phyloP scores from a whole-genome alignment of 768 basidiomycete genomes.

The Dentipellis fragilis region DNA sequence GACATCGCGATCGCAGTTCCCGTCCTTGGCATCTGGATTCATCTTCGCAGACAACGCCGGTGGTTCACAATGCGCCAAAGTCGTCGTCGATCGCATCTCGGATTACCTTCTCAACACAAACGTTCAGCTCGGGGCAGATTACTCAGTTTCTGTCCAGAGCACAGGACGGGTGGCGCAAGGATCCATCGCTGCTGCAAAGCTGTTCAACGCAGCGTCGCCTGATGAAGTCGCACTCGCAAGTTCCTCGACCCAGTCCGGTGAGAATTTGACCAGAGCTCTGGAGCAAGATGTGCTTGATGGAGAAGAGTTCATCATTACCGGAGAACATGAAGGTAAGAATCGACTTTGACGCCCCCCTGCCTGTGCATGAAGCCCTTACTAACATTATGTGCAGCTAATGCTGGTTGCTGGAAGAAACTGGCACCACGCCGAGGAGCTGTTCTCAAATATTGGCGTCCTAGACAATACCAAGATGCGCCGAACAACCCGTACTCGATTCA shows the following conservation, averaged over 20 bases:
- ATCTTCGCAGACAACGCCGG: conserved; percentile 74
- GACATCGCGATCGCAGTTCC: conserved; percentile 51
- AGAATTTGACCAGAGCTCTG: conserved; percentile 57
- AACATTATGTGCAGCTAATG: conserved; percentile 43
- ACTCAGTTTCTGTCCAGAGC: conserved; percentile 44
- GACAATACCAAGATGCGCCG: conserved; percentile 17
- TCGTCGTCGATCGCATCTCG: conserved; percentile 46
- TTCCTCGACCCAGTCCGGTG: conserved; percentile 58
- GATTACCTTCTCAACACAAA: conserved; percentile 68
- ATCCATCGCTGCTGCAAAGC: conserved; percentile 37
- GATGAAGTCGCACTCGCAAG: conserved; percentile 60
- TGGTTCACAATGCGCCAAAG: conserved; percentile 52
- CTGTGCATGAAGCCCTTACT: background rate
- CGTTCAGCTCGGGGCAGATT: conserved; percentile 65
- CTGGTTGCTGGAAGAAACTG: conserved; percentile 67
- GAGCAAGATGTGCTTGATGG: conserved; percentile 42
- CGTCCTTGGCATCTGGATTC: conserved; percentile 45
- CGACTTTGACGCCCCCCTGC: background rate
- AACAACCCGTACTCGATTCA: conserved; percentile 60
- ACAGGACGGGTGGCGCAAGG: conserved; percentile 44
- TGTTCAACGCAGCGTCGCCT: conserved; percentile 55
- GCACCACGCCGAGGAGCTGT: conserved; percentile 44
- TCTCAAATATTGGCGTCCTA: conserved; percentile 51
- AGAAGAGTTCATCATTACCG: conserved; percentile 72
- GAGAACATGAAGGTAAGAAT: conserved; percentile 64